A percentile compares a stretch with the other conserved stretches of the same genome.
These are phyloP conservation scores for Obelidium mucronatum DNA, from an alignment of 192 early-diverging fungal genomes.

Conservation along the genomic window DNA sequence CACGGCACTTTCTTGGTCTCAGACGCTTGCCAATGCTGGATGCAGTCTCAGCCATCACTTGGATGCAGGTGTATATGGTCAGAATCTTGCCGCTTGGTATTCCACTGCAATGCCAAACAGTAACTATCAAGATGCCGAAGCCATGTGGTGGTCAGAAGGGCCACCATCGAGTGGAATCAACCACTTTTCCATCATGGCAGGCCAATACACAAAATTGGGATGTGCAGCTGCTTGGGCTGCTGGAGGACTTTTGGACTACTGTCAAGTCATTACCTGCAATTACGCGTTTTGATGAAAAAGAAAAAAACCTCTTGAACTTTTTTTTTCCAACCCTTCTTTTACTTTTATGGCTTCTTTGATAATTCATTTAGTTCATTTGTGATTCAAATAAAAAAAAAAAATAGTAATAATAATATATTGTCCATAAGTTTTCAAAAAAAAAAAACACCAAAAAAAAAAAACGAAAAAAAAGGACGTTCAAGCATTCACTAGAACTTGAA, in stretches of 20 bases:
- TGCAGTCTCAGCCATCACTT: background rate
- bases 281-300: too few relatives aligned
- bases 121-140: background rate
- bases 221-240: background rate
- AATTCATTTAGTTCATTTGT: too few relatives aligned
- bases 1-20: background rate
- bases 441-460: too few relatives aligned
- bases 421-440: too few relatives aligned
- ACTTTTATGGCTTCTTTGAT: background rate
- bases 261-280: conserved; percentile 4
- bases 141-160: background rate
- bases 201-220: background rate
- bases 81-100: conserved; percentile 3
- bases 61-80: background rate
- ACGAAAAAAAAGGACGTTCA: too few relatives aligned
- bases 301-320: background rate
- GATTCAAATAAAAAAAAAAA: too few relatives aligned
- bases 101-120: background rate
- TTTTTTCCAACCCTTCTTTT: background rate
- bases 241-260: background rate
- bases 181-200: background rate
- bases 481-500: too few relatives aligned
- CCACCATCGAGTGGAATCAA: background rate
- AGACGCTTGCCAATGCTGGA: background rate
- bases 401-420: too few relatives aligned